Conservation (phyloP, 352 stramenopile genomes). For the Phytophthora meadii region DNA sequence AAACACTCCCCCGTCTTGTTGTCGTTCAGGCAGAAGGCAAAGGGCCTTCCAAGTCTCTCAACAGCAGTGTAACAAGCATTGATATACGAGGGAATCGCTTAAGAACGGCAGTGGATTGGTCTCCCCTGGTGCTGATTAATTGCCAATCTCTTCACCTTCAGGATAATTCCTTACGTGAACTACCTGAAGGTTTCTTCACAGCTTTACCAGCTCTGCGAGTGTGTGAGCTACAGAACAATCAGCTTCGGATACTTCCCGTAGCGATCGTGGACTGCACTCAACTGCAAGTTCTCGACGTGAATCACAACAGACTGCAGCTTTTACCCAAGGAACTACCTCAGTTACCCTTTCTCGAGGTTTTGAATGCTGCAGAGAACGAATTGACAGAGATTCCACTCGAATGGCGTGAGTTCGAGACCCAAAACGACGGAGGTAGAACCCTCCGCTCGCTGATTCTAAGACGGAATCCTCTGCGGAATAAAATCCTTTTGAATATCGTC, state of each 20-base stretch:
- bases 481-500: slow-evolving; percentile 29
- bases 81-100: slow-evolving; percentile 43
- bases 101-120: slow-evolving; percentile 24
- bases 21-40: slow-evolving; percentile 26
- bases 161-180: slow-evolving; percentile 50
- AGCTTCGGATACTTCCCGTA: slow-evolving; percentile 39
- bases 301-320: slow-evolving; percentile 52
- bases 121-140: slow-evolving; percentile 25
- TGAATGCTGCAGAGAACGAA: slow-evolving; percentile 62
- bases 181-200: slow-evolving; percentile 53
- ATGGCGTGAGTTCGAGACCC: slow-evolving; percentile 53
- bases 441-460: slow-evolving; percentile 55
- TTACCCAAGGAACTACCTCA: slow-evolving; percentile 38
- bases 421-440: slow-evolving; percentile 30
- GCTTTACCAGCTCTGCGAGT: slow-evolving; percentile 42
- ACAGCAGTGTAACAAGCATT: slow-evolving; percentile 34
- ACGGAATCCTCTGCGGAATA: slow-evolving; percentile 53
- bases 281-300: slow-evolving; percentile 53
- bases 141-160: slow-evolving; percentile 58
- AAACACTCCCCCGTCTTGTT: slow-evolving; percentile 29
- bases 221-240: slow-evolving; percentile 55
- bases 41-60: slow-evolving; percentile 8
- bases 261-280: slow-evolving; percentile 39
- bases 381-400: slow-evolving; percentile 50
- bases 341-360: slow-evolving; percentile 38